Percentiles rank a stretch among this genome's conserved stretches.
These are phyloP conservation scores for Bertia moriformis DNA, from an alignment of 2,329 filamentous ascomycete species.

Conservation along the genomic window DNA sequence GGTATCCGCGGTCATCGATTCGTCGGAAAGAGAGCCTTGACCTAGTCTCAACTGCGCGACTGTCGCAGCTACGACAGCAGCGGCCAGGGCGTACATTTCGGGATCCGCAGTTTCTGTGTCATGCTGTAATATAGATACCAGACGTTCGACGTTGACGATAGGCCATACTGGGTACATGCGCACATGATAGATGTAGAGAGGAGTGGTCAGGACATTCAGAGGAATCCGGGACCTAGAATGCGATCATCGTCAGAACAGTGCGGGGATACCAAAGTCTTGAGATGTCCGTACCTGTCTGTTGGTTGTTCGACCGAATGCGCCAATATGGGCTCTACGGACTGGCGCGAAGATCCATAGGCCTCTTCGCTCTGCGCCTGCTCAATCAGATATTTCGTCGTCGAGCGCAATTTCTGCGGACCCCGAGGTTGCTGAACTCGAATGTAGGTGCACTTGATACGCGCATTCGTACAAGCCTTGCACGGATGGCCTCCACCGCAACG, in stretches of 20 bases:
- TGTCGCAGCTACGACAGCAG: conserved; percentile 29
- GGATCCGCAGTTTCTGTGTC: conserved; percentile 13
- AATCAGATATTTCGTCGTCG: conserved; percentile 27
- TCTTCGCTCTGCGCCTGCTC: conserved; percentile 11
- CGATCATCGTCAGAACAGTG: no score
- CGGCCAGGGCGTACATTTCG: conserved; percentile 23
- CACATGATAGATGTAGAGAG: conserved; percentile 29
- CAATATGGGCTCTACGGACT: no score
- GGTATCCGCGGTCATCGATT: conserved; percentile 13
- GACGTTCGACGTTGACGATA: conserved; percentile 26
- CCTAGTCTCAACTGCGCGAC: conserved; percentile 30
- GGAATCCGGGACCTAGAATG: conserved; percentile 6
- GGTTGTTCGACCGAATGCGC: no score
- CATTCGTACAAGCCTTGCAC: conserved; percentile 26
- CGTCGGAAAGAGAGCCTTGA: conserved; percentile 9
- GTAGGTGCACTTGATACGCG: conserved; percentile 33
- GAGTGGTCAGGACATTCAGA: conserved; percentile 10
- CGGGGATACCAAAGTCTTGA: no score
- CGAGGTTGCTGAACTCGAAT: conserved; percentile 24
- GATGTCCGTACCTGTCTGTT: conserved; percentile 3
- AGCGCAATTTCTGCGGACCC: conserved; percentile 27
- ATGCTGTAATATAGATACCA: conserved; percentile 20
- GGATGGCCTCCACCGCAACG: conserved; percentile 30
- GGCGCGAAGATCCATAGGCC: no score
- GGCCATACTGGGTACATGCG: conserved; percentile 36